A percentile compares a stretch with the other conserved stretches of the same genome.
phyloP scores from a whole-genome alignment of 768 basidiomycete genomes.

The Chlorophyllum brunneum region DNA sequence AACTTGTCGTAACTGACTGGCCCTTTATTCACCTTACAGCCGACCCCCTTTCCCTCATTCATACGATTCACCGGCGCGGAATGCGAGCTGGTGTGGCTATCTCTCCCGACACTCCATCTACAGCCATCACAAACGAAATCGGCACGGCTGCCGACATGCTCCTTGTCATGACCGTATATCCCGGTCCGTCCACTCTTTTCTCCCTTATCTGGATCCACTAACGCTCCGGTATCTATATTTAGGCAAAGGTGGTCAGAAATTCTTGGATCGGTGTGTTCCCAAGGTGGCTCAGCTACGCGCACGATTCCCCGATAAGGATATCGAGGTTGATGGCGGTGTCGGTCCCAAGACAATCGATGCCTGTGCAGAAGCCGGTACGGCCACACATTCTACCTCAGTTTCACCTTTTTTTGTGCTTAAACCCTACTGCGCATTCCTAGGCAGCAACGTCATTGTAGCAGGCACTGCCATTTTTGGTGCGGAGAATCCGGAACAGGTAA shows the following conservation, averaged over 20 bases:
- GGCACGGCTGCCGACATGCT: slow-evolving; percentile 89
- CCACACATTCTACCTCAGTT: not conserved
- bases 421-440: slow-evolving; percentile 34
- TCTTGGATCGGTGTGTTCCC: slow-evolving; percentile 86
- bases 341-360: slow-evolving; percentile 82
- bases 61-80: slow-evolving; percentile 70
- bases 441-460: slow-evolving; percentile 97
- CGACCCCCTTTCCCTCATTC: slow-evolving; percentile 72
- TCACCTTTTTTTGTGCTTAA: not conserved
- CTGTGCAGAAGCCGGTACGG: slow-evolving; percentile 84
- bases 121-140: slow-evolving; percentile 82
- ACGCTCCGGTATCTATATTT: not conserved
- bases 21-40: slow-evolving; percentile 30
- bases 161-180: slow-evolving; percentile 97
- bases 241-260: slow-evolving; percentile 96
- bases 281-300: slow-evolving; percentile 89
- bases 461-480: slow-evolving; percentile 94
- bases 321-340: slow-evolving; percentile 99
- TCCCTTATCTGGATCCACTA: slow-evolving; percentile 1
- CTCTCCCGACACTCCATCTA: slow-evolving; percentile 90
- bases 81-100: slow-evolving; percentile 98
- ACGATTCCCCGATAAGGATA: slow-evolving; percentile 91
- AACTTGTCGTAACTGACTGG: not conserved
- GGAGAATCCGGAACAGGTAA: slow-evolving; percentile 73
- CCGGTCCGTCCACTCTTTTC: slow-evolving; percentile 45